These are phyloP conservation scores for Agaricus subrufescens DNA, from an alignment of 768 basidiomycete genomes.

Conservation along the genomic window DNA sequence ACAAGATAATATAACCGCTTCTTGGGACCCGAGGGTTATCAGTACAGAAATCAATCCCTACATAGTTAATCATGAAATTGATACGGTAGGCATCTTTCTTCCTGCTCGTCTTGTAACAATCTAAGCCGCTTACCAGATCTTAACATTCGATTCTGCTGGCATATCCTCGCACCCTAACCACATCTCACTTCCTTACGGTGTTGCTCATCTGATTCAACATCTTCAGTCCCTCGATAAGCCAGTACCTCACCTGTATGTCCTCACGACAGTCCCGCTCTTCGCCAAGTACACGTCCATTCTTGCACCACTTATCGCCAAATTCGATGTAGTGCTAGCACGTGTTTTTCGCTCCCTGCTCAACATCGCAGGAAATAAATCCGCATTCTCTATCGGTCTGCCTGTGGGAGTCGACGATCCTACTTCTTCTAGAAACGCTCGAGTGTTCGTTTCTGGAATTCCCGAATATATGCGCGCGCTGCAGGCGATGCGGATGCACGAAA, in stretches of 20 bases:
- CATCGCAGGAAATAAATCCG: slow-evolving; percentile 14
- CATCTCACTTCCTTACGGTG: slow-evolving; percentile 59
- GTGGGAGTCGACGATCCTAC: neutral
- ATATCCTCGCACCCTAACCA: slow-evolving; percentile 90
- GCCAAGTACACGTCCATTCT: slow-evolving; percentile 61
- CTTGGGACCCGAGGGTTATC: slow-evolving; percentile 62
- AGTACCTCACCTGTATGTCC: slow-evolving; percentile 45
- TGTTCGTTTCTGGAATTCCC: slow-evolving; percentile 52
- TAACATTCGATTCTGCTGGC: slow-evolving; percentile 79
- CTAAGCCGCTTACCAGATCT: slow-evolving; percentile 44
- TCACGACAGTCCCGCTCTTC: slow-evolving; percentile 51
- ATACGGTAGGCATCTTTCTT: slow-evolving; percentile 41
- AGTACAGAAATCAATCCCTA: slow-evolving; percentile 56
- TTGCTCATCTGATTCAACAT: slow-evolving; percentile 34
- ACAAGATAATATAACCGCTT: slow-evolving; percentile 65
- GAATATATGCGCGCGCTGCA: slow-evolving; percentile 53
- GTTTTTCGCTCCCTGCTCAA: neutral
- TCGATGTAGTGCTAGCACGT: slow-evolving; percentile 26
- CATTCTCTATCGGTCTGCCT: slow-evolving; percentile 5
- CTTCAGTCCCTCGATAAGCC: slow-evolving; percentile 17
- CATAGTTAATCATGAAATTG: slow-evolving; percentile 53
- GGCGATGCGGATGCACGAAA: slow-evolving; percentile 70
- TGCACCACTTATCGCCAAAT: slow-evolving; percentile 46
- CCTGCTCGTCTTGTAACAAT: neutral
- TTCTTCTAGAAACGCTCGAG: slow-evolving; percentile 19